phyloP scores from a whole-genome alignment of 768 basidiomycete species.

The Termitomyces sp. region DNA sequence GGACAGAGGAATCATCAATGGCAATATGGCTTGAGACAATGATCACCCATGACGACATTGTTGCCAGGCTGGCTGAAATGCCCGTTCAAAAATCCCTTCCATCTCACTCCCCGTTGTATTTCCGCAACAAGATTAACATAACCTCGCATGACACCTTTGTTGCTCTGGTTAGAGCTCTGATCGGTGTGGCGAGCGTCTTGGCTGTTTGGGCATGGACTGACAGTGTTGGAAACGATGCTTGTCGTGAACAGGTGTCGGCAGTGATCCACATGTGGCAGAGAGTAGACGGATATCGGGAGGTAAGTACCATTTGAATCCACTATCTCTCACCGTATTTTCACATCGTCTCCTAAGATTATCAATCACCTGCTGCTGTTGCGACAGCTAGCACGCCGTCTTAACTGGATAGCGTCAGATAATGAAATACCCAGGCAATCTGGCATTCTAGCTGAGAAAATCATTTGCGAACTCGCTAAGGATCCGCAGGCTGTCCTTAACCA shows the following conservation, averaged over 20 bases:
- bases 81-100: conserved; percentile 28
- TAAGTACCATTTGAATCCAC: conserved; percentile 21
- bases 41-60: conserved; percentile 51
- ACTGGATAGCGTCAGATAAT: conserved; percentile 65
- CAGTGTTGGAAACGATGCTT: conserved; percentile 59
- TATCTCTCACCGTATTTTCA: not conserved
- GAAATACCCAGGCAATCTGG: conserved; percentile 58
- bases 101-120: conserved; percentile 33
- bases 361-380: conserved; percentile 69
- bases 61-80: conserved; percentile 38
- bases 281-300: conserved; percentile 70
- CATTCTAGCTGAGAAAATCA: conserved; percentile 64
- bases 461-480: conserved; percentile 54
- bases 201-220: conserved; percentile 80
- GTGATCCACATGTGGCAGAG: conserved; percentile 64
- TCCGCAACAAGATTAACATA: conserved; percentile 22
- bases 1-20: conserved; percentile 58
- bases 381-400: conserved; percentile 67
- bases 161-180: conserved; percentile 56
- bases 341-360: conserved; percentile 45
- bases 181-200: conserved; percentile 64
- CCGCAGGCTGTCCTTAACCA: conserved; percentile 55
- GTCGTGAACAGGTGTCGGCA: conserved; percentile 59
- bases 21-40: conserved; percentile 74
- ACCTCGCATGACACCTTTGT: conserved; percentile 55